Conservation (phyloP, 768 basidiomycete genomes). For the Tulasnella sp. region DNA sequence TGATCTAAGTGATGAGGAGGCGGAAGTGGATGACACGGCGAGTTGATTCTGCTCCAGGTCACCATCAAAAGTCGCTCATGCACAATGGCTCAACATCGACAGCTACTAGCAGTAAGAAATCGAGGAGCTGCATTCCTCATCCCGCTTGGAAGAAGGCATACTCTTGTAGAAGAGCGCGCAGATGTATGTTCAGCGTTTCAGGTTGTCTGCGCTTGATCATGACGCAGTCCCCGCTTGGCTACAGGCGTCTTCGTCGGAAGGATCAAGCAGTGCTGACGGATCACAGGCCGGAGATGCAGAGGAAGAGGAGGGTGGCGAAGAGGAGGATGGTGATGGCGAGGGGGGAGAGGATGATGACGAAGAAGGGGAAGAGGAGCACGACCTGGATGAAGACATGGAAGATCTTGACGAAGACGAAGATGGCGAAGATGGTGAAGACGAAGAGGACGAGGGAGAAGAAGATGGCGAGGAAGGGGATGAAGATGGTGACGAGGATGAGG, state of each 20-base stretch:
- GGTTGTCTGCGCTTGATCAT: neutral
- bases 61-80: neutral
- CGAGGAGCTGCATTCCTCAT: slow-evolving; percentile 15
- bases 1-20: slow-evolving; percentile 19
- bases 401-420: slow-evolving; percentile 12
- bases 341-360: slow-evolving; percentile 14
- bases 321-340: slow-evolving; percentile 9
- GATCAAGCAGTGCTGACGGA: slow-evolving; percentile 9
- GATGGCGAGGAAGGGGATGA: slow-evolving; percentile 9
- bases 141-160: slow-evolving; percentile 12
- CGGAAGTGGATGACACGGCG: slow-evolving; percentile 17
- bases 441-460: slow-evolving; percentile 14
- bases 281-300: slow-evolving; percentile 8
- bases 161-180: slow-evolving; percentile 16
- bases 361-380: slow-evolving; percentile 16
- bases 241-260: slow-evolving; percentile 1
- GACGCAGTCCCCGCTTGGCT: neutral
- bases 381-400: slow-evolving; percentile 16
- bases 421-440: slow-evolving; percentile 12
- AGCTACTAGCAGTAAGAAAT: slow-evolving; percentile 14
- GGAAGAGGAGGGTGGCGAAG: slow-evolving; percentile 1
- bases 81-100: neutral
- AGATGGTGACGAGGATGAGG: slow-evolving; percentile 1
- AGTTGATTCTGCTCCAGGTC: neutral
- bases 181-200: slow-evolving; percentile 11